phyloP scores from a whole-genome alignment of 768 basidiomycete species.

The Leccinellum rugosiceps region DNA sequence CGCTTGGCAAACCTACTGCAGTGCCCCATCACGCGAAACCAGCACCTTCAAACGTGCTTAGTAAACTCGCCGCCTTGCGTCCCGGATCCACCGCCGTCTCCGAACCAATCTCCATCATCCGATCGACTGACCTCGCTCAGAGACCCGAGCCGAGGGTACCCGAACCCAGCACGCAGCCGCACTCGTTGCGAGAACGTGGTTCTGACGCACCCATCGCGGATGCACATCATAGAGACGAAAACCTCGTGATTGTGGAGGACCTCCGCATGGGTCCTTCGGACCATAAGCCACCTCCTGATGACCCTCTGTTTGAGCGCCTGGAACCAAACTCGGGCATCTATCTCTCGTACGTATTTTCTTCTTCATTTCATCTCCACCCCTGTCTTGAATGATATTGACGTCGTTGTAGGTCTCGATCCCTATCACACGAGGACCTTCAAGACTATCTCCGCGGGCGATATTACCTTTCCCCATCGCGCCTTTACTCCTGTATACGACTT shows the following conservation, averaged over 20 bases:
- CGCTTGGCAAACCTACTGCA: slow-evolving; percentile 1
- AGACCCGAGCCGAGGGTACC: slow-evolving; percentile 13
- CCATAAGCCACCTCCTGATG: slow-evolving; percentile 65
- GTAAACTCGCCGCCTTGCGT: slow-evolving; percentile 44
- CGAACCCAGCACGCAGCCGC: not conserved
- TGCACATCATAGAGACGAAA: slow-evolving; percentile 48
- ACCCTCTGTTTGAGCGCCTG: slow-evolving; percentile 70
- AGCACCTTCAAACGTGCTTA: slow-evolving; percentile 51
- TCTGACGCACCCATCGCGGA: not conserved
- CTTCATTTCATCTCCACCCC: not conserved
- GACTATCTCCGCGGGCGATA: slow-evolving; percentile 80
- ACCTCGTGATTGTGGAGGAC: slow-evolving; percentile 70
- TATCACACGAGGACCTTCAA: slow-evolving; percentile 76
- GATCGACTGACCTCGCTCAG: slow-evolving; percentile 26
- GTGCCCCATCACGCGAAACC: slow-evolving; percentile 28
- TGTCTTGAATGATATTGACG: slow-evolving; percentile 4
- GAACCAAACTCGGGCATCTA: slow-evolving; percentile 93
- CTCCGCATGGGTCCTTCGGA: slow-evolving; percentile 76
- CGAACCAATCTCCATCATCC: slow-evolving; percentile 26
- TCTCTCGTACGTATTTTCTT: slow-evolving; percentile 58
- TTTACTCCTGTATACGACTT: slow-evolving; percentile 83
- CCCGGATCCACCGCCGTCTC: slow-evolving; percentile 16
- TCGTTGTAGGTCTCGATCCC: slow-evolving; percentile 58
- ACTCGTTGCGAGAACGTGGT: slow-evolving; percentile 7
- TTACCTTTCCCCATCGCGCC: slow-evolving; percentile 81